Evolutionary conservation across 73 alveolate species (phyloP).

Genomic region (Paramecium caudatum): DNA sequence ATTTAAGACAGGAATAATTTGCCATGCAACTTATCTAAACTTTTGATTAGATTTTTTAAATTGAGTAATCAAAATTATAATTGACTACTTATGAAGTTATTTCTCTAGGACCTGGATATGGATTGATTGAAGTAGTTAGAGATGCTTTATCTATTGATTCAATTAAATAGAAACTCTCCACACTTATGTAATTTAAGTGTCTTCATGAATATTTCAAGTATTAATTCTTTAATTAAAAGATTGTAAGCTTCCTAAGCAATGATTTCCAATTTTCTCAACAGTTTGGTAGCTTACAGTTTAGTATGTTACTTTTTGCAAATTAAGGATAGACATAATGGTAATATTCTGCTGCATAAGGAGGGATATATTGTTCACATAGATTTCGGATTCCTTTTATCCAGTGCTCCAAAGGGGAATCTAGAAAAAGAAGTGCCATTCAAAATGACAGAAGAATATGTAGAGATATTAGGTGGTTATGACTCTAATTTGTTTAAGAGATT

Average conservation of each 20-base stretch:
- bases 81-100: slow-evolving; percentile 91
- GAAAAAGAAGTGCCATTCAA: slow-evolving; percentile 97
- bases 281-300: slow-evolving; percentile 83
- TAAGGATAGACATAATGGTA: slow-evolving; percentile 98
- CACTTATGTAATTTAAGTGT: slow-evolving; percentile 46
- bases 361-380: slow-evolving; percentile 98
- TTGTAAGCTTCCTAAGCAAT: slow-evolving; percentile 42
- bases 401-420: slow-evolving; percentile 94
- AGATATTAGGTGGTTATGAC: slow-evolving; percentile 91
- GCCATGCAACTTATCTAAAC: slow-evolving; percentile 84
- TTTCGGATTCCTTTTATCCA: slow-evolving; percentile 94
- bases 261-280: slow-evolving; percentile 76
- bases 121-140: slow-evolving; percentile 88
- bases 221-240: slow-evolving; percentile 39
- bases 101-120: slow-evolving; percentile 92
- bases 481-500: slow-evolving; percentile 69
- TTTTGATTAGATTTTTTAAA: slow-evolving; percentile 83
- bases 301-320: slow-evolving; percentile 94
- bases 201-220: slow-evolving; percentile 81
- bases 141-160: slow-evolving; percentile 91
- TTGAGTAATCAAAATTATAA: slow-evolving; percentile 81
- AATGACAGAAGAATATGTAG: slow-evolving; percentile 92
- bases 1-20: slow-evolving; percentile 83
- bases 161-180: slow-evolving; percentile 80
- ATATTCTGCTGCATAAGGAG: slow-evolving; percentile 90